Evolutionary conservation across 305 asterid species (phyloP), one percentile per base, ranked within the genome.

Genomic region (Nicotiana rustica): DNA sequence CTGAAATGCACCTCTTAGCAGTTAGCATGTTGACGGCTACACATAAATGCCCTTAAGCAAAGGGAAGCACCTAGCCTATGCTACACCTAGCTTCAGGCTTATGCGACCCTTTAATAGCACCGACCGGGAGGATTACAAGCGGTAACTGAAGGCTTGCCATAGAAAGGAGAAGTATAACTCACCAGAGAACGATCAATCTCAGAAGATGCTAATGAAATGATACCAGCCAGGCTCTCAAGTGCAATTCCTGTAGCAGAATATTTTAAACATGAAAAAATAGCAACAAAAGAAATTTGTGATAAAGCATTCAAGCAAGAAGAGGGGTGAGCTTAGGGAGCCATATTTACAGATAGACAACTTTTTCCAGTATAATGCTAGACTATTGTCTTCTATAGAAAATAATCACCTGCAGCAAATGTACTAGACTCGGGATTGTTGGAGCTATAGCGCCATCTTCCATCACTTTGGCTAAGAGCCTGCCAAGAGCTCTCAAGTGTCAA

Each of bases 381-480:
- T 47, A 70, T 73, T 73, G 18, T 73, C 41, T 73, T 64, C 64
- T 79, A 13, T 18, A 64, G 76, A 64, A 59, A 79, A 31, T 79
- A 66, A 57, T 79, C 85, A 96, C 99, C 99, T 75, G 99, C 97
- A 87, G 98, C 97, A 70, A 83, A 89, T 87, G 87, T 88, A 85
- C 99, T 96, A 78, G 98, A 92, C 88, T 94, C 94, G 4, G 98
- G 97, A 83, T 92, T 93, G 89, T 88, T 90, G 86, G 98, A 87
- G 89, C 89, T 93, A 82, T 91, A 90, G 77, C 97, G 95, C 98
- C 98, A 96, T 86, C 96, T 93, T 86, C 98, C 98, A 89, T 96
- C 99, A 91, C 98, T 96, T 87, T 95, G 98, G 88, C 99, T 88
- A 73, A 96, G 98, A 87, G 97, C 93, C 98, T 96, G 89, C 70